phyloP scores from a whole-genome alignment of 768 basidiomycete genomes.

The Tylopilus intermedius region DNA sequence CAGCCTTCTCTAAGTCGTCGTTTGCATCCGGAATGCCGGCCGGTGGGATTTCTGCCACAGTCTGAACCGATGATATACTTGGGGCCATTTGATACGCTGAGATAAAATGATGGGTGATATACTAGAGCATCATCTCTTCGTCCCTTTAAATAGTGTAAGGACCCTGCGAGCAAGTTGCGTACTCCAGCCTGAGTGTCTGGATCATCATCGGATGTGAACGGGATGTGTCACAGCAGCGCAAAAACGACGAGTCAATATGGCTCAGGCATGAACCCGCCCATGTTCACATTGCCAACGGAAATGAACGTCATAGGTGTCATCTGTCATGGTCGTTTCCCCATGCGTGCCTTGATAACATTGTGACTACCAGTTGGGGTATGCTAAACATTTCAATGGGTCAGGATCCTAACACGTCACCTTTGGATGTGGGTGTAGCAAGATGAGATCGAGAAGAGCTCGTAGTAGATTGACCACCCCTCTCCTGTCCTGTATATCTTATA shows the following conservation, averaged over 20 bases:
- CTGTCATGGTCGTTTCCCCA: background rate
- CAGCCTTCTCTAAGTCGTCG: background rate
- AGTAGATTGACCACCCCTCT: background rate
- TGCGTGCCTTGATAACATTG: background rate
- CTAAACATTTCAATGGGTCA: background rate
- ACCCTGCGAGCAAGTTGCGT: background rate
- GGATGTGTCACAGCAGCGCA: background rate
- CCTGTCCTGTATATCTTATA: background rate
- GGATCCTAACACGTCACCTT: background rate
- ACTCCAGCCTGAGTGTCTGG: background rate
- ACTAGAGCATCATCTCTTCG: background rate
- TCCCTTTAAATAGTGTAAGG: background rate
- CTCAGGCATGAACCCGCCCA: background rate
- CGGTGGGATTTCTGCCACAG: background rate
- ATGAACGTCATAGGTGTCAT: background rate
- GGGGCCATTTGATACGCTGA: slow-evolving; percentile 2
- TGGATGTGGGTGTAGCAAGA: background rate
- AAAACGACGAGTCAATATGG: background rate
- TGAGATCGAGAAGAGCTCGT: background rate
- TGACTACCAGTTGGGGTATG: background rate
- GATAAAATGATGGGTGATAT: background rate
- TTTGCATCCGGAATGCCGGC: background rate
- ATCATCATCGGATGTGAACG: background rate
- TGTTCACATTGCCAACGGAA: background rate
- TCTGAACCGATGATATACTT: slow-evolving; percentile 2